Evolutionary conservation across 306 rosid species (phyloP).

Genomic region (Pyrus pyrifolia): DNA sequence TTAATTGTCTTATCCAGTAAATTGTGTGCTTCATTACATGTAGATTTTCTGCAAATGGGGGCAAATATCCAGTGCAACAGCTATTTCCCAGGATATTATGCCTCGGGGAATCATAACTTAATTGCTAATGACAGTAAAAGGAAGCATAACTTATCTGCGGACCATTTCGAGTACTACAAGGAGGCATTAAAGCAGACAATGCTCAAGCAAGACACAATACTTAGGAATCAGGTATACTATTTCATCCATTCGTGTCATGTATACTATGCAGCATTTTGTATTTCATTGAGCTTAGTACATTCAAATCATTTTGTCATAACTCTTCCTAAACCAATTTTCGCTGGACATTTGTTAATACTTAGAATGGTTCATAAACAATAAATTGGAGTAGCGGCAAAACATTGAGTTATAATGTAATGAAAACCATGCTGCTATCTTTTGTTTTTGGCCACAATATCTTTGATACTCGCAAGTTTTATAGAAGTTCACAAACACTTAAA

Average conservation of each 20-base stretch:
- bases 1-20: slow-evolving; percentile 8
- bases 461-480: not conserved
- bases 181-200: slow-evolving; percentile 54
- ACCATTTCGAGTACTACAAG: slow-evolving; percentile 29
- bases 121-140: slow-evolving; percentile 32
- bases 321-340: not conserved
- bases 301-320: not conserved
- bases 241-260: not conserved
- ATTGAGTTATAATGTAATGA: not conserved
- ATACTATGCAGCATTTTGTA: not conserved
- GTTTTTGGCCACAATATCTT: not conserved
- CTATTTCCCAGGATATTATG: slow-evolving; percentile 23
- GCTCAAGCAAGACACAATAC: slow-evolving; percentile 54
- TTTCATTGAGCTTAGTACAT: not conserved
- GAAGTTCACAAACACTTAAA: not conserved
- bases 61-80: slow-evolving; percentile 34
- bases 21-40: slow-evolving; percentile 16
- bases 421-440: not conserved
- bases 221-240: slow-evolving; percentile 58
- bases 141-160: slow-evolving; percentile 14
- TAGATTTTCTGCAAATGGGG: slow-evolving; percentile 44
- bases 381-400: not conserved
- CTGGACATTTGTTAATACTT: not conserved
- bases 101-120: slow-evolving; percentile 24
- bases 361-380: not conserved